These are phyloP conservation scores for Rhizopus microsporus DNA, from an alignment of 371 early-diverging fungal genomes.

Conservation along the genomic window DNA sequence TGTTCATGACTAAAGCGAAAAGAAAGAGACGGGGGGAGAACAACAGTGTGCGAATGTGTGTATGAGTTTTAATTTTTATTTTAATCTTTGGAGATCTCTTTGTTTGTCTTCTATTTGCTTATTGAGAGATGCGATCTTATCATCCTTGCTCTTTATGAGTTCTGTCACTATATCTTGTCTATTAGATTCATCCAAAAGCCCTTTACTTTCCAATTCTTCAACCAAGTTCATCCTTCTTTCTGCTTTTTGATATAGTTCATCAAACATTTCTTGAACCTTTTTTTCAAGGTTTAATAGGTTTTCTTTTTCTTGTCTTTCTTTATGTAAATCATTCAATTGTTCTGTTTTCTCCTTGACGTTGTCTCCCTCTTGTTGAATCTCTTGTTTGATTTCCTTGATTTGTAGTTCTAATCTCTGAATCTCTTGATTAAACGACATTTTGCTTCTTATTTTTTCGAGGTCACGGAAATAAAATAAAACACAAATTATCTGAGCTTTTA, in stretches of 20 bases:
- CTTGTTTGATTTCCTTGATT: no score
- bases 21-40: background rate
- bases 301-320: no score
- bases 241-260: background rate
- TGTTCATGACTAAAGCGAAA: constrained; percentile 5
- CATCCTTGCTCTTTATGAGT: background rate
- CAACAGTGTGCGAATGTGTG: background rate
- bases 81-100: background rate
- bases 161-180: background rate
- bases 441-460: no score
- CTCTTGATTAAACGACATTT: no score
- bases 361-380: no score
- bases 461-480: no score
- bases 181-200: no score
- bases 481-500: no score
- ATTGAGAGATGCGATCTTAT: background rate
- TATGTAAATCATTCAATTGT: no score
- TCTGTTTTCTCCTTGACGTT: no score
- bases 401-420: no score
- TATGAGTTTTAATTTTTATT: background rate
- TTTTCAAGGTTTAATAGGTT: background rate
- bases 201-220: background rate
- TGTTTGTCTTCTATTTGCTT: background rate
- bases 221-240: background rate
- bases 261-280: background rate